Conservation (phyloP, 805 yeast genomes). For the Phaffomyces thermotolerans region DNA sequence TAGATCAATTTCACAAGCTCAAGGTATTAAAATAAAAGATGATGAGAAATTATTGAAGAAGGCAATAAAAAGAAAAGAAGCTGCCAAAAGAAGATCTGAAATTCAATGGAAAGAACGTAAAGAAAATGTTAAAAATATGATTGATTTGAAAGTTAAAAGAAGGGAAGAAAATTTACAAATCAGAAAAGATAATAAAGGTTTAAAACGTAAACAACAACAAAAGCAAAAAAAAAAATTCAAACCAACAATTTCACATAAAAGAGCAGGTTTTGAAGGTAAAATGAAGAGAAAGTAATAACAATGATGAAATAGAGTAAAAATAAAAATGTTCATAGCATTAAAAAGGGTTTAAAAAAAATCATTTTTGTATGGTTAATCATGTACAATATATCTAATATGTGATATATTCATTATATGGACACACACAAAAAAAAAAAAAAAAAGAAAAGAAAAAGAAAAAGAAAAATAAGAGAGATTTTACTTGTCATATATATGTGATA, state of each 20-base stretch:
- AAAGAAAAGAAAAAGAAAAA: too few relatives aligned
- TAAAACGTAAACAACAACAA: conserved; percentile 65
- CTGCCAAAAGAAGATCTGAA: conserved; percentile 78
- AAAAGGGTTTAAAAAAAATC: too few relatives aligned
- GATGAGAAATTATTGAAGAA: conserved; percentile 83
- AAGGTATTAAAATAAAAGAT: conserved; percentile 83
- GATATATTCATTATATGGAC: too few relatives aligned
- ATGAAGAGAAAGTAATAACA: conserved; percentile 13
- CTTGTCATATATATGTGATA: too few relatives aligned
- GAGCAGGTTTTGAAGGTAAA: conserved; percentile 91
- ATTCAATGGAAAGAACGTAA: conserved; percentile 90
- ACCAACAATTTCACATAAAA: conserved; percentile 43
- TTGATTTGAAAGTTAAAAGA: conserved; percentile 71
- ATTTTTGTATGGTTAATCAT: too few relatives aligned
- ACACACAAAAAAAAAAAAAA: too few relatives aligned
- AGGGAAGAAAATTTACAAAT: conserved; percentile 87
- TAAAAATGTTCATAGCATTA: too few relatives aligned
- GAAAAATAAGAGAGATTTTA: too few relatives aligned
- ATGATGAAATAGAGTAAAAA: background rate
- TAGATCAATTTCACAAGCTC: conserved; percentile 74
- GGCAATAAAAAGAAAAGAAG: conserved; percentile 77
- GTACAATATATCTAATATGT: too few relatives aligned
- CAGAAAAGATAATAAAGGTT: conserved; percentile 79
- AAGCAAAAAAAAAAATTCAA: conserved; percentile 60
- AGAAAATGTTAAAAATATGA: conserved; percentile 67